Conservation (phyloP, 2,329 filamentous ascomycete species). For the Hypoxylon sp. region DNA sequence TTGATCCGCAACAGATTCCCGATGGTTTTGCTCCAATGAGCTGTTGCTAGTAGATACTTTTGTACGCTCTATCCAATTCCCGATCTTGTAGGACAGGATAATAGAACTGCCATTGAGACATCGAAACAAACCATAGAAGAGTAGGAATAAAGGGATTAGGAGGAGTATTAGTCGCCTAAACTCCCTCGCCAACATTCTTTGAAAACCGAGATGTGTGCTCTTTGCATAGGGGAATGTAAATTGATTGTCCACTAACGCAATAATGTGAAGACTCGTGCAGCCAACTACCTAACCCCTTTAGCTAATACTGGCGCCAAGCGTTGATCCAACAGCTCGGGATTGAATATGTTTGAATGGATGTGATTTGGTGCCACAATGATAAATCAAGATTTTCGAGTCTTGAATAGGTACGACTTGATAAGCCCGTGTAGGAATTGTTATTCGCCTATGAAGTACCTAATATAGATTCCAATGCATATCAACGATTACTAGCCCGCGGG, state of each 20-base stretch:
- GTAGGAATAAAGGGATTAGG: conserved; percentile 1
- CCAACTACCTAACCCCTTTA: neutral
- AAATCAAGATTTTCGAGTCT: neutral
- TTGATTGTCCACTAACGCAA: neutral
- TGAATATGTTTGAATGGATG: neutral
- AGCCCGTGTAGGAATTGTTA: neutral
- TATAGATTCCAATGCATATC: neutral
- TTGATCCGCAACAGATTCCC: neutral
- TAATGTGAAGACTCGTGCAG: neutral
- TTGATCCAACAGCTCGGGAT: neutral
- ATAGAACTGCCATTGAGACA: conserved; percentile 1
- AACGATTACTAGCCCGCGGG: neutral
- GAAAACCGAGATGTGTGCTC: neutral
- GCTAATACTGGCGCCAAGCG: neutral
- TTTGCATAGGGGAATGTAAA: neutral
- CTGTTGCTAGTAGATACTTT: neutral
- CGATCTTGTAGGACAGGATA: neutral
- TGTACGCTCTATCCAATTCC: conserved; percentile 5
- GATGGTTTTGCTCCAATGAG: neutral
- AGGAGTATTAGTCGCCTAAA: conserved; percentile 21
- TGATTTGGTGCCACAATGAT: conserved; percentile 1
- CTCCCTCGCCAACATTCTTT: conserved; percentile 25
- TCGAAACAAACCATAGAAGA: conserved; percentile 14
- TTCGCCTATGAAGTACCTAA: neutral
- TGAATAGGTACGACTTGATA: neutral